Percentiles rank a stretch among this genome's conserved stretches.
phyloP scores from a whole-genome alignment of 208 protist species.

The Crithidia expoeki region DNA sequence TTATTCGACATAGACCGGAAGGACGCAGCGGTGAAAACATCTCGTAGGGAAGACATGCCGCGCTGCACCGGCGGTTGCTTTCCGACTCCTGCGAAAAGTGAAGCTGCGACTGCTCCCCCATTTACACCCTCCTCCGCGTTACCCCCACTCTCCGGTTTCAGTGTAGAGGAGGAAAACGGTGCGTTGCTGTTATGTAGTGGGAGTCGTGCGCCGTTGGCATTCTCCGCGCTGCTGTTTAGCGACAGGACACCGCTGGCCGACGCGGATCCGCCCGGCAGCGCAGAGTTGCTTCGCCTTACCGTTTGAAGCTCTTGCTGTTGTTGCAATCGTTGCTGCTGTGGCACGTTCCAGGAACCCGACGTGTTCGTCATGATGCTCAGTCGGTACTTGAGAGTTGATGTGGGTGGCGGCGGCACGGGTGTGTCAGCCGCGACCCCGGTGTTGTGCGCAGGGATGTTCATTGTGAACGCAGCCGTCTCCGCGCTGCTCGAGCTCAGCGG shows the following conservation, averaged over 20 bases:
- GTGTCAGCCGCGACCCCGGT: neutral
- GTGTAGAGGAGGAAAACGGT: constrained; percentile 5
- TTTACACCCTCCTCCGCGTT: neutral
- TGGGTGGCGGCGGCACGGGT: constrained; percentile 3
- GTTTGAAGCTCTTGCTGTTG: constrained; percentile 6
- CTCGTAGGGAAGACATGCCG: constrained; percentile 1
- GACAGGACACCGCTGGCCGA: neutral
- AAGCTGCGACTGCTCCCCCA: constrained; percentile 5
- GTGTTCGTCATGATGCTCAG: neutral
- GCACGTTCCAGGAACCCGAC: neutral
- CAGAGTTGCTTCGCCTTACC: neutral
- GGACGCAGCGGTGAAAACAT: constrained; percentile 7
- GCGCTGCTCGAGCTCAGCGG: neutral
- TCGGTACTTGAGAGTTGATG: neutral
- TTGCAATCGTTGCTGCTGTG: constrained; percentile 5
- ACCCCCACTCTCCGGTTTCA: neutral
- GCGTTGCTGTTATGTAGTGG: neutral
- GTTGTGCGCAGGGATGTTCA: neutral
- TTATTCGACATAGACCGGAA: constrained; percentile 5
- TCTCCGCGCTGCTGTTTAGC: neutral
- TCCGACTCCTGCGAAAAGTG: neutral
- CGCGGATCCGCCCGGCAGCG: neutral
- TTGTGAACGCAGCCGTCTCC: neutral
- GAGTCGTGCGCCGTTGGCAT: neutral
- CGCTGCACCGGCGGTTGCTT: neutral